These are phyloP conservation scores for Claviceps arundinis DNA, from an alignment of 2,329 filamentous ascomycete species.

Conservation along the genomic window DNA sequence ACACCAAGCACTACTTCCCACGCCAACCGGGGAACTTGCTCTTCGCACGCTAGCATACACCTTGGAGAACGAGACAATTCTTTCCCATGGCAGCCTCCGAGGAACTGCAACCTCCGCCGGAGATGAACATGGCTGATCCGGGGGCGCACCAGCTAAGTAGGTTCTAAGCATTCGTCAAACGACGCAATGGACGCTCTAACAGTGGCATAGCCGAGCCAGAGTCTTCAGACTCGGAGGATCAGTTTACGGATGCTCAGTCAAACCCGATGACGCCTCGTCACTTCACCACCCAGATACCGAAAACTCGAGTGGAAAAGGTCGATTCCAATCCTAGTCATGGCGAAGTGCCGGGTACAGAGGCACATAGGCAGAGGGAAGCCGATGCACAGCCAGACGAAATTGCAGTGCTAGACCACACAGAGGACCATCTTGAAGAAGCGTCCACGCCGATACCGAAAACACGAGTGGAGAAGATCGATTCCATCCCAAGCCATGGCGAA, in stretches of 20 bases:
- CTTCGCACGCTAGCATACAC: not conserved
- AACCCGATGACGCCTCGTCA: conserved; percentile 27
- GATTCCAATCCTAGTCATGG: conserved; percentile 39
- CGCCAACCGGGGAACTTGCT: not conserved
- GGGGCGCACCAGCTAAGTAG: conserved; percentile 48
- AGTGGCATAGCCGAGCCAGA: conserved; percentile 21
- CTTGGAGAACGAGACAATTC: not conserved
- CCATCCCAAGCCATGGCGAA: conserved; percentile 40
- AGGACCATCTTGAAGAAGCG: no score
- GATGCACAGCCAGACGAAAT: conserved; percentile 43
- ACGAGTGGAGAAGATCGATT: conserved; percentile 44
- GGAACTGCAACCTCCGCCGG: conserved; percentile 20
- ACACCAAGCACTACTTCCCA: no score
- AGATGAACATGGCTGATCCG: conserved; percentile 31
- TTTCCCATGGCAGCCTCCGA: conserved; percentile 17
- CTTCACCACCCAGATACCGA: conserved; percentile 39
- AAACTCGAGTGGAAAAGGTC: conserved; percentile 44
- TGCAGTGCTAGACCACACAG: no score
- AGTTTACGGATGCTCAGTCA: conserved; percentile 55
- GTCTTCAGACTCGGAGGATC: conserved; percentile 53
- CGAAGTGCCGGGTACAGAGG: conserved; percentile 47
- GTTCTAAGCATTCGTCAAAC: conserved; percentile 3
- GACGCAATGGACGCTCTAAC: conserved; percentile 12
- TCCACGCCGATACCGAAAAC: conserved; percentile 44
- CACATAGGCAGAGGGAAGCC: conserved; percentile 39